Evolutionary conservation across 2,329 filamentous ascomycete species (phyloP).

Genomic region (Malbranchea cinnamomea): DNA sequence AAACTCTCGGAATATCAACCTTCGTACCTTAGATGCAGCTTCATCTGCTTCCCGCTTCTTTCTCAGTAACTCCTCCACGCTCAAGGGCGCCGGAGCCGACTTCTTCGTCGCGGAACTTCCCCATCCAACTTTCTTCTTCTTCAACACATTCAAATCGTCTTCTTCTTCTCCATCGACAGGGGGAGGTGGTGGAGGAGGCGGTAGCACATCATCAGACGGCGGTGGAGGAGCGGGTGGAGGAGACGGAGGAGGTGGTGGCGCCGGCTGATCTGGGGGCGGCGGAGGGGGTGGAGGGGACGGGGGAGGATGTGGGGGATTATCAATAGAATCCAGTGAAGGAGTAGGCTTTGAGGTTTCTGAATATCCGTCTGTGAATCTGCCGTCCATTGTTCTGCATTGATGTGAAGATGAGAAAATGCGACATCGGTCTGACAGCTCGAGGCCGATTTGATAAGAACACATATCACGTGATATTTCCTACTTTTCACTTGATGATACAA

Average conservation of each 20-base stretch:
- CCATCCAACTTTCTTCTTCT: constrained; percentile 43
- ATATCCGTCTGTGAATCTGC: constrained; percentile 17
- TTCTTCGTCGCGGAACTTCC: constrained; percentile 24
- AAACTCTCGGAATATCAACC: constrained; percentile 1
- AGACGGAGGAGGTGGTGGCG: constrained; percentile 23
- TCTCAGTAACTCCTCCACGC: constrained; percentile 70
- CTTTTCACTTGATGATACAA: too few species aligned
- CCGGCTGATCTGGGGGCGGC: constrained; percentile 24
- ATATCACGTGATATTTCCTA: too few species aligned
- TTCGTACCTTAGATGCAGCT: constrained; percentile 55
- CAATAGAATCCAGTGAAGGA: constrained; percentile 23
- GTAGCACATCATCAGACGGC: constrained; percentile 28
- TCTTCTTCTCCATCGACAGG: constrained; percentile 9
- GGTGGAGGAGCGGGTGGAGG: constrained; percentile 24
- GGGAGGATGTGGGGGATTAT: constrained; percentile 26
- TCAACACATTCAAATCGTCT: constrained; percentile 18
- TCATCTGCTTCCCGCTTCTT: constrained; percentile 79
- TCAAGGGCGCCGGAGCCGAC: constrained; percentile 41
- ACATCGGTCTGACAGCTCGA: too few species aligned
- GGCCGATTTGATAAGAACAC: too few species aligned
- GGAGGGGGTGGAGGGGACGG: constrained; percentile 29
- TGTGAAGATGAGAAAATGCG: too few species aligned
- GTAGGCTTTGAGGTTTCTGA: constrained; percentile 14
- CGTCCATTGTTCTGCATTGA: constrained; percentile 20
- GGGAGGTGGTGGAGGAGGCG: constrained; percentile 34